Evolutionary conservation across 257 asterid species (phyloP).

Genomic region (Nicotiana tomentosiformis): DNA sequence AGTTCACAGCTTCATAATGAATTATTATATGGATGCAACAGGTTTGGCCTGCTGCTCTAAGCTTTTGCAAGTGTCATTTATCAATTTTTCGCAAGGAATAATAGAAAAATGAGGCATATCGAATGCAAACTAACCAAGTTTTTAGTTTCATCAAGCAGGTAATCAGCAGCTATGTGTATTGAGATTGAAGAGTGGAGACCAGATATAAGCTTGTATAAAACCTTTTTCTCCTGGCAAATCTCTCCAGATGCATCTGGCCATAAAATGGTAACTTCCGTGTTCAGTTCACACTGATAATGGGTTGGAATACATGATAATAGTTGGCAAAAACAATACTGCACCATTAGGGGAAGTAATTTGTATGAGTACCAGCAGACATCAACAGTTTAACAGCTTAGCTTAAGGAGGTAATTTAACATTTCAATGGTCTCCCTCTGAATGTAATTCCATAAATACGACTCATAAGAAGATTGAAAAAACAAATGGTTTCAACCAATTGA

Average conservation of each 20-base stretch:
- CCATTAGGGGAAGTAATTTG: background rate
- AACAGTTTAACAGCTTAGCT: background rate
- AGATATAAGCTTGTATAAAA: conserved; percentile 78
- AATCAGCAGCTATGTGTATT: conserved; percentile 75
- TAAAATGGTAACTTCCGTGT: conserved; percentile 9
- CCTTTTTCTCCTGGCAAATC: conserved; percentile 79
- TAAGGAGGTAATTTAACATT: background rate
- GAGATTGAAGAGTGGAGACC: conserved; percentile 95
- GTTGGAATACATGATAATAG: background rate
- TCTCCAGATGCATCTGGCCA: conserved; percentile 75
- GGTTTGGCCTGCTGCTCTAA: background rate
- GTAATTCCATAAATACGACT: background rate
- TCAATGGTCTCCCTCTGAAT: background rate
- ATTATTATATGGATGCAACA: background rate
- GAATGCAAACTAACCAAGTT: conserved; percentile 44
- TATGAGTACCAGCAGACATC: background rate
- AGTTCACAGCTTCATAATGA: background rate
- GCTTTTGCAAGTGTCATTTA: background rate
- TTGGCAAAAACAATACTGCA: background rate
- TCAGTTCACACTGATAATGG: background rate
- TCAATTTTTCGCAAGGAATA: background rate
- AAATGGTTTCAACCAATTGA: conserved; percentile 3
- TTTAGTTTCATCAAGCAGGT: conserved; percentile 76
- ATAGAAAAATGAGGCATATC: background rate
- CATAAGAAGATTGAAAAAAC: background rate